A percentile compares a stretch with the other conserved stretches of the same genome.
Conservation (phyloP, 352 stramenopile genomes). For the Globisporangium orthogonon region DNA sequence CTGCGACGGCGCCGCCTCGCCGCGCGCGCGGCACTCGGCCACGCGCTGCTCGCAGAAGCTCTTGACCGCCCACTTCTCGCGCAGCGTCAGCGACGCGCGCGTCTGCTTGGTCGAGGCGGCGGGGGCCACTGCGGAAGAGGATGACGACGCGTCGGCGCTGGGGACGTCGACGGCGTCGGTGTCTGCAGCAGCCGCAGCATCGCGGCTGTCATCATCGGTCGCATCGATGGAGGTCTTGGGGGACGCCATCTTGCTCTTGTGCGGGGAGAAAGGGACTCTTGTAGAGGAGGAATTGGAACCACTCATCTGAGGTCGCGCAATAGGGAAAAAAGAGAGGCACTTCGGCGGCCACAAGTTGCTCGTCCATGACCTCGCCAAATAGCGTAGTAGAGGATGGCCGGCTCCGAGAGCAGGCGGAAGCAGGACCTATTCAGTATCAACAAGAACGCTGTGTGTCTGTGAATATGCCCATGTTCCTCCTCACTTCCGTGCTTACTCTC, state of each 20-base stretch:
- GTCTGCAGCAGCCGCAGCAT: not conserved
- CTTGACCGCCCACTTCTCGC: slow-evolving; percentile 69
- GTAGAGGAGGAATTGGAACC: too few relatives aligned
- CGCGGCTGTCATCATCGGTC: not conserved
- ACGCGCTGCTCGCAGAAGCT: slow-evolving; percentile 71
- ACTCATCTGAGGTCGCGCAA: not conserved
- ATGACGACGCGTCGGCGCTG: not conserved
- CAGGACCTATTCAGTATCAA: too few relatives aligned
- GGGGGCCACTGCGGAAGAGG: not conserved
- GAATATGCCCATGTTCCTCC: not conserved
- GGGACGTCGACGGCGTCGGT: not conserved
- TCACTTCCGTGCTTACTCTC: not conserved
- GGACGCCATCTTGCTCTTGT: not conserved
- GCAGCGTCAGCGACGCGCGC: slow-evolving; percentile 55
- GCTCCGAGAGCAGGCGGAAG: too few relatives aligned
- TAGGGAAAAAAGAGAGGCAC: not conserved
- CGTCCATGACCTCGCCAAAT: too few relatives aligned
- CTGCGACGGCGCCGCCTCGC: slow-evolving; percentile 52
- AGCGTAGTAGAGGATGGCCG: too few relatives aligned
- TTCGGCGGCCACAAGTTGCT: too few relatives aligned
- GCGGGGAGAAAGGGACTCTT: not conserved
- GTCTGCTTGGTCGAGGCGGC: slow-evolving; percentile 3
- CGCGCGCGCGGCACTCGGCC: slow-evolving; percentile 41
- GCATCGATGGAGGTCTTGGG: too few relatives aligned
- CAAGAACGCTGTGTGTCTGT: too few relatives aligned